These are phyloP conservation scores for Monocercomonoides exilis DNA, from an alignment of 78 protist species.

Conservation along the genomic window DNA sequence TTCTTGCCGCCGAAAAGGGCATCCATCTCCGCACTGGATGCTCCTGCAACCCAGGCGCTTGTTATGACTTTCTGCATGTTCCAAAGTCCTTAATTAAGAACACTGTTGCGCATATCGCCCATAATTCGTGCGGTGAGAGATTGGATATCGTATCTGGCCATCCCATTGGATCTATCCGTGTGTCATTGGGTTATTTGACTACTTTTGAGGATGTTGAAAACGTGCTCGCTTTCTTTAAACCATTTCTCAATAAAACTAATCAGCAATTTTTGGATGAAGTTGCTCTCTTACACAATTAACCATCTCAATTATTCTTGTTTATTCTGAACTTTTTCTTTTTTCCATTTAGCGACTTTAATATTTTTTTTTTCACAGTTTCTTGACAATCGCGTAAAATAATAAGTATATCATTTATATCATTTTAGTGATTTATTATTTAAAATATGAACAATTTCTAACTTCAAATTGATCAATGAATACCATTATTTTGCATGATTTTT, in stretches of 20 bases:
- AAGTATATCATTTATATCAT: too few relatives aligned
- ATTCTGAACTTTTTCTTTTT: too few relatives aligned
- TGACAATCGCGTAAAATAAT: too few relatives aligned
- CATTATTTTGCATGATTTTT: too few relatives aligned
- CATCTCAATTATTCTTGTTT: too few relatives aligned
- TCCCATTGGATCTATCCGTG: slow-evolving; percentile 29
- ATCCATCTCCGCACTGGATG: slow-evolving; percentile 21
- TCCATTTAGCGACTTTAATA: too few relatives aligned
- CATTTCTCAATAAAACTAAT: not conserved
- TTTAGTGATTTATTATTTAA: too few relatives aligned
- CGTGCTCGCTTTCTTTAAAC: slow-evolving; percentile 1
- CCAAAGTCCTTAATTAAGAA: not conserved
- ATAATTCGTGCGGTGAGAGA: slow-evolving; percentile 2
- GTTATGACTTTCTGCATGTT: not conserved
- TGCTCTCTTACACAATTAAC: too few relatives aligned
- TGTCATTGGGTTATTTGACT: slow-evolving; percentile 19
- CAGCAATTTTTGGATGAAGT: not conserved
- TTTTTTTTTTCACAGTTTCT: too few relatives aligned
- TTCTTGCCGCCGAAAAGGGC: not conserved
- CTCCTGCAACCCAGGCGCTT: slow-evolving; percentile 33
- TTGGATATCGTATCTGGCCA: slow-evolving; percentile 15
- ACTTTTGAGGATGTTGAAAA: slow-evolving; percentile 14
- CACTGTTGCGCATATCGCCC: not conserved
- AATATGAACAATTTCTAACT: too few relatives aligned
- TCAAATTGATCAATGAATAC: too few relatives aligned